Conservation (phyloP, 2,329 filamentous ascomycete species). For the Mycosphaerella sp. region DNA sequence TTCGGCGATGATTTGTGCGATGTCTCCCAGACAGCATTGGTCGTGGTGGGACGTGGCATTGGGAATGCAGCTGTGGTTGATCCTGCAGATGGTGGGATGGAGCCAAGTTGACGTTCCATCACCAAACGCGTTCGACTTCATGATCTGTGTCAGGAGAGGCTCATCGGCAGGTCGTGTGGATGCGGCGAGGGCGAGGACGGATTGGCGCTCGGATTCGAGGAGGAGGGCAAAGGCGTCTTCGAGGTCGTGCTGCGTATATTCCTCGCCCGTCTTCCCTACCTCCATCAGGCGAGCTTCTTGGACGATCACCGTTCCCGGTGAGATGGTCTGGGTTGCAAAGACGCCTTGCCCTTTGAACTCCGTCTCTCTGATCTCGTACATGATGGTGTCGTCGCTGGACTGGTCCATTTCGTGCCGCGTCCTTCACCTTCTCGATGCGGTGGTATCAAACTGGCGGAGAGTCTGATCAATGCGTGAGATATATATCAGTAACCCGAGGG, state of each 20-base stretch:
- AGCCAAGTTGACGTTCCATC: constrained; percentile 8
- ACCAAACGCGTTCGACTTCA: constrained; percentile 15
- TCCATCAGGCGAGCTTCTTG: constrained; percentile 9
- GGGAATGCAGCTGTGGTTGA: constrained; percentile 14
- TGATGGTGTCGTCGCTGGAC: neutral
- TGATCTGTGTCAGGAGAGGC: constrained; percentile 7
- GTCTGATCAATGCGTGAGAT: neutral
- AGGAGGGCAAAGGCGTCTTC: constrained; percentile 6
- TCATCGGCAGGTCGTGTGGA: neutral
- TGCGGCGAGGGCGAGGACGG: constrained; percentile 5
- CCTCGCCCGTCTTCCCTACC: constrained; percentile 6
- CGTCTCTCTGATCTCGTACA: neutral
- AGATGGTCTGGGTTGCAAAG: constrained; percentile 7
- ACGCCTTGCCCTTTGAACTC: constrained; percentile 11
- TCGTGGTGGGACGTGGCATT: constrained; percentile 8
- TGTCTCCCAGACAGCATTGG: constrained; percentile 6
- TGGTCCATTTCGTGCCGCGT: neutral
- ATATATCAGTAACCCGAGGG: no score
- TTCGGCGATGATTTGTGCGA: constrained; percentile 11
- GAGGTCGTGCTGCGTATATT: constrained; percentile 5
- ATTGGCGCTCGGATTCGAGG: neutral
- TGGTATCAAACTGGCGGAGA: neutral
- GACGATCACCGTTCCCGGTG: constrained; percentile 7
- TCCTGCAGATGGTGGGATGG: constrained; percentile 11
- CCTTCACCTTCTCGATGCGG: neutral